These are phyloP conservation scores for Lactifluus rugatus DNA, from an alignment of 768 basidiomycete species.

Conservation along the genomic window DNA sequence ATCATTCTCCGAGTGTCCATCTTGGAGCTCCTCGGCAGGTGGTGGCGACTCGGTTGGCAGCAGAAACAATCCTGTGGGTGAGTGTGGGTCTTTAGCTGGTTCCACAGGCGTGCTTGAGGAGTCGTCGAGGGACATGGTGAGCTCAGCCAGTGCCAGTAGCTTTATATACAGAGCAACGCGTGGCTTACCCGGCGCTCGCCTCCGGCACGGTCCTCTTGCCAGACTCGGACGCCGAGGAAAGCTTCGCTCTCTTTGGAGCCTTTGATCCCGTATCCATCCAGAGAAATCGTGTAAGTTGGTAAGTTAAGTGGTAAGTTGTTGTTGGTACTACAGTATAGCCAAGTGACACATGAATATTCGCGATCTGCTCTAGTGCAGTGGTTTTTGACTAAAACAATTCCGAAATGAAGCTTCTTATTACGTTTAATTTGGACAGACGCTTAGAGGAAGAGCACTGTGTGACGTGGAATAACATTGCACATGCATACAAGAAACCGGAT, in stretches of 20 bases:
- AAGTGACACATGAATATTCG: background rate
- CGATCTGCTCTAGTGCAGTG: background rate
- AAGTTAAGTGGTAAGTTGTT: no score
- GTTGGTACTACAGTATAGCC: no score
- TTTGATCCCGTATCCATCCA: background rate
- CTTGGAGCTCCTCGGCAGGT: background rate
- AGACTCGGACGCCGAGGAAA: background rate
- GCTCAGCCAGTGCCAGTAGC: background rate
- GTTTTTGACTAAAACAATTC: background rate
- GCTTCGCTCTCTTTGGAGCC: background rate
- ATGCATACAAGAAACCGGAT: no score
- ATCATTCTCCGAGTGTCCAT: background rate
- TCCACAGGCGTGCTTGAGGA: background rate
- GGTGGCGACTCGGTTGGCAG: slow-evolving; percentile 1
- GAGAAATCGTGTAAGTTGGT: background rate
- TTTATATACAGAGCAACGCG: background rate
- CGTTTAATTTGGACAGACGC: background rate
- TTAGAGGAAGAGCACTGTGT: background rate
- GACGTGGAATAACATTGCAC: no score
- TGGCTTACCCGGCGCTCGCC: slow-evolving; percentile 4
- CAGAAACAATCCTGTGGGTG: background rate
- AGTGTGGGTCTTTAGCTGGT: background rate
- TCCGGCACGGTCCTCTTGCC: background rate
- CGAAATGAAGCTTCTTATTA: background rate
- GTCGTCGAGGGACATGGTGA: slow-evolving; percentile 6